Evolutionary conservation across 2,329 filamentous ascomycete genomes (phyloP).

Genomic region (Alternaria brassicae): DNA sequence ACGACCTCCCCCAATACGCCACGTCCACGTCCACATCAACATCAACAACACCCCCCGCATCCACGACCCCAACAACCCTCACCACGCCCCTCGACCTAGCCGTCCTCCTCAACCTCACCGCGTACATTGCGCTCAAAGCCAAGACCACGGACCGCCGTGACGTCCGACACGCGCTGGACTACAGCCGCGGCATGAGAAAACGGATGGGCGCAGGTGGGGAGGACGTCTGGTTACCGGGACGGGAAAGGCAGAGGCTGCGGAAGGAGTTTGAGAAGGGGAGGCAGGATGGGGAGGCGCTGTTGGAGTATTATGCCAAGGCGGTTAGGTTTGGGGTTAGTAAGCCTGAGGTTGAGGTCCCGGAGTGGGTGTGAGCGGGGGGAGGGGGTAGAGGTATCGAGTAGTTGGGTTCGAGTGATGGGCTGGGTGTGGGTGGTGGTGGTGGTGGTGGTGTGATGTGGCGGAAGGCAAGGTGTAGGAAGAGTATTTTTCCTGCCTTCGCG

Average conservation of each 20-base stretch:
- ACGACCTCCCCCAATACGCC: constrained; percentile 20
- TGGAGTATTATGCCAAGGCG: constrained; percentile 36
- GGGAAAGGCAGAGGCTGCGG: constrained; percentile 21
- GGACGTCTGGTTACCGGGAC: constrained; percentile 19
- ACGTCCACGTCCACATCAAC: not conserved
- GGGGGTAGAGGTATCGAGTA: too few species aligned
- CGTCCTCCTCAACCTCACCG: constrained; percentile 31
- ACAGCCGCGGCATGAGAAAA: constrained; percentile 28
- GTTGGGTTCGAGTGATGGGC: too few species aligned
- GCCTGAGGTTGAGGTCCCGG: constrained; percentile 24
- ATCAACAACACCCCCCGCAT: not conserved
- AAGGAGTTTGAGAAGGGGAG: constrained; percentile 24
- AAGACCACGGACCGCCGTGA: constrained; percentile 29
- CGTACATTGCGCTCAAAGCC: constrained; percentile 29
- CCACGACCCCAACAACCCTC: not conserved
- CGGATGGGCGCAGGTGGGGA: constrained; percentile 26
- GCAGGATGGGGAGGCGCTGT: constrained; percentile 22
- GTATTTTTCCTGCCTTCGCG: not conserved
- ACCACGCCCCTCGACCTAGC: constrained; percentile 33
- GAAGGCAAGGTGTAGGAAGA: not conserved
- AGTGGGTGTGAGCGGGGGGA: constrained; percentile 20
- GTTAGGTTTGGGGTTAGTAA: constrained; percentile 31
- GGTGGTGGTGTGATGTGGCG: not conserved
- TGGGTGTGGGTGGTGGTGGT: not conserved
- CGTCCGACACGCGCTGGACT: constrained; percentile 35